phyloP scores from a whole-genome alignment of 164 flowering plant species.

The Berberis thunbergii region DNA sequence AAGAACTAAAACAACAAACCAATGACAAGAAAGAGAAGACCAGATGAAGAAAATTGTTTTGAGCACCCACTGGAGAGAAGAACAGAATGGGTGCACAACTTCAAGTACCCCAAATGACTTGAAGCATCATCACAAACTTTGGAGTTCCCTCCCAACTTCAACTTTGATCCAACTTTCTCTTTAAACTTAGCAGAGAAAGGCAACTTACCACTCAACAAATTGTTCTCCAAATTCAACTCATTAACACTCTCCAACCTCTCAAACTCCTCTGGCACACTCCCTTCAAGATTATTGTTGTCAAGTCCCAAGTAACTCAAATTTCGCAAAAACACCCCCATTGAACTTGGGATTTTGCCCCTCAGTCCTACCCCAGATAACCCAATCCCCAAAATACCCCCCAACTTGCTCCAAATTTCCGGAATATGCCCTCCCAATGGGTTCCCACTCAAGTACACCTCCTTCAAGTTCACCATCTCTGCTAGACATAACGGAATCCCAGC shows the following conservation, averaged over 20 bases:
- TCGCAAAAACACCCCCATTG: constrained; percentile 58
- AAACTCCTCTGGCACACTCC: constrained; percentile 58
- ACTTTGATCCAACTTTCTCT: constrained; percentile 30
- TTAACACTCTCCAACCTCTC: constrained; percentile 31
- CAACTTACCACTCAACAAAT: constrained; percentile 53
- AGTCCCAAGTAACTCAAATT: constrained; percentile 46
- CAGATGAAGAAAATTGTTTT: neutral
- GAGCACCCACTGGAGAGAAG: constrained; percentile 12
- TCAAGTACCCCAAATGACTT: constrained; percentile 23
- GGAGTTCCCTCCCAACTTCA: constrained; percentile 53
- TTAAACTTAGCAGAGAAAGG: constrained; percentile 38
- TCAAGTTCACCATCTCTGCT: constrained; percentile 41
- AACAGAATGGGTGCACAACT: constrained; percentile 31
- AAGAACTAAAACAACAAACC: neutral
- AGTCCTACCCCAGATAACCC: constrained; percentile 63
- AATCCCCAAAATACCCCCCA: constrained; percentile 51
- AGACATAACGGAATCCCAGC: constrained; percentile 52
- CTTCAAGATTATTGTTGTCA: constrained; percentile 63
- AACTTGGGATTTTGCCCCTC: constrained; percentile 61
- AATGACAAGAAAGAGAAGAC: neutral
- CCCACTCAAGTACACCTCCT: constrained; percentile 63
- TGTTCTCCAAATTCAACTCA: constrained; percentile 73
- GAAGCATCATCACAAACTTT: constrained; percentile 40
- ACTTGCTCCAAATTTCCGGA: constrained; percentile 72
- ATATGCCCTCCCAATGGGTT: constrained; percentile 61